Percentiles rank a stretch among this genome's conserved stretches.
phyloP scores from a whole-genome alignment of 2,329 filamentous ascomycete species.

The Teratosphaeria pseudoeucalypti region DNA sequence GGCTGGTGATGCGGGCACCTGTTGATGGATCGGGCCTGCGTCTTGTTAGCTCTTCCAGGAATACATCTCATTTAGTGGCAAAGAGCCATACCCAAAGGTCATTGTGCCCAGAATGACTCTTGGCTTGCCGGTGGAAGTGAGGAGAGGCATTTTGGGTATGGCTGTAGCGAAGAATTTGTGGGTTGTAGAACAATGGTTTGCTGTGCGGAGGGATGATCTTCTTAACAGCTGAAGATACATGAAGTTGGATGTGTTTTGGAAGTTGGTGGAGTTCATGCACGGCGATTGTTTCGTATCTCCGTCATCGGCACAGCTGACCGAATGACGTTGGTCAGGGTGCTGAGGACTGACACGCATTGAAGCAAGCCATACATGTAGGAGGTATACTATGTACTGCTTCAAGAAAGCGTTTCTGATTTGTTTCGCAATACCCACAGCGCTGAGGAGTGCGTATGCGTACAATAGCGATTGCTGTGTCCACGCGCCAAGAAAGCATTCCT shows the following conservation, averaged over 20 bases:
- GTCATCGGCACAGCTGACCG: neutral
- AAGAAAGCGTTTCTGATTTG: too few relatives aligned
- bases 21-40: conserved; percentile 42
- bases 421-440: too few relatives aligned
- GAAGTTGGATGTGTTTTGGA: neutral
- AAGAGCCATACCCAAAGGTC: conserved; percentile 29
- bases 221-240: neutral
- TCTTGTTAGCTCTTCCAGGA: neutral
- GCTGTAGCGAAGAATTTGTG: conserved; percentile 4
- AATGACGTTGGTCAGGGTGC: neutral
- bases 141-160: conserved; percentile 29
- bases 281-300: neutral
- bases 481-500: too few relatives aligned
- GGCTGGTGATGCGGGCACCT: conserved; percentile 62
- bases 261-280: neutral
- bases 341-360: neutral
- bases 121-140: conserved; percentile 46
- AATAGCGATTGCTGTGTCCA: too few relatives aligned
- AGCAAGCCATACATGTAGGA: neutral
- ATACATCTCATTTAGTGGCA: neutral
- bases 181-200: neutral
- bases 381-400: neutral
- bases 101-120: conserved; percentile 62
- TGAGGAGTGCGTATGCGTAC: too few relatives aligned
- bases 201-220: neutral